Percentiles rank a stretch among this genome's conserved stretches.
phyloP scores from a whole-genome alignment of 1,284 basidiomycete species.

The Inonotus hispidus region DNA sequence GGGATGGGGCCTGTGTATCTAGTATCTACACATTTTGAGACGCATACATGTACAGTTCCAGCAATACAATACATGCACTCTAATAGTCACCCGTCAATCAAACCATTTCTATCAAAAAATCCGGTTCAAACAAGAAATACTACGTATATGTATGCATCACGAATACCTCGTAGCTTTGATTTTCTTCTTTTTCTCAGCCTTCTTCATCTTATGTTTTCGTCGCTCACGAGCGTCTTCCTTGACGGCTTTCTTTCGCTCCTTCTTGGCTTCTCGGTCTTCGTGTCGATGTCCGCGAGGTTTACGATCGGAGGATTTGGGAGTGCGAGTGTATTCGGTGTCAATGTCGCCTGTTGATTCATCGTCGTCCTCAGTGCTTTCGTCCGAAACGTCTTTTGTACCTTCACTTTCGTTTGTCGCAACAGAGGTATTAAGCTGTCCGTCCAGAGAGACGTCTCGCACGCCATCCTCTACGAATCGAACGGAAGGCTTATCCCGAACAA shows the following conservation, averaged over 20 bases:
- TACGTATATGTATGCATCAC: not conserved
- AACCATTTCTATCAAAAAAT: no score
- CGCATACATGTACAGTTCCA: no score
- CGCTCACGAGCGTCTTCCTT: conserved; percentile 87
- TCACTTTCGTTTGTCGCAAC: not conserved
- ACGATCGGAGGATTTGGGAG: conserved; percentile 41
- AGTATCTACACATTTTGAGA: no score
- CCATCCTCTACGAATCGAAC: conserved; percentile 19
- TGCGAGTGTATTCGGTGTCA: conserved; percentile 32
- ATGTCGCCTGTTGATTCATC: conserved; percentile 26
- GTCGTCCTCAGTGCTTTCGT: conserved; percentile 9
- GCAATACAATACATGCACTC: no score
- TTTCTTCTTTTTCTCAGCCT: conserved; percentile 84
- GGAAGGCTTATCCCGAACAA: conserved; percentile 20
- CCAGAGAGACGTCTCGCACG: conserved; percentile 10
- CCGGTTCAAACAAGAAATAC: no score
- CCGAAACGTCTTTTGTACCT: no score
- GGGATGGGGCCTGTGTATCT: no score
- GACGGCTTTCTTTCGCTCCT: conserved; percentile 84
- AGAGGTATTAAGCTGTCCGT: not conserved
- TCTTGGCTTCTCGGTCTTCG: conserved; percentile 90
- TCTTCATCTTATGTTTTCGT: conserved; percentile 89
- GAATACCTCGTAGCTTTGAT: conserved; percentile 52
- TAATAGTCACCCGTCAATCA: no score
- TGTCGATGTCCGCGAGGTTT: conserved; percentile 80